Base-by-base conservation (phyloP, 306 rosid genomes). In the Cucurbita ficifolia region DNA sequence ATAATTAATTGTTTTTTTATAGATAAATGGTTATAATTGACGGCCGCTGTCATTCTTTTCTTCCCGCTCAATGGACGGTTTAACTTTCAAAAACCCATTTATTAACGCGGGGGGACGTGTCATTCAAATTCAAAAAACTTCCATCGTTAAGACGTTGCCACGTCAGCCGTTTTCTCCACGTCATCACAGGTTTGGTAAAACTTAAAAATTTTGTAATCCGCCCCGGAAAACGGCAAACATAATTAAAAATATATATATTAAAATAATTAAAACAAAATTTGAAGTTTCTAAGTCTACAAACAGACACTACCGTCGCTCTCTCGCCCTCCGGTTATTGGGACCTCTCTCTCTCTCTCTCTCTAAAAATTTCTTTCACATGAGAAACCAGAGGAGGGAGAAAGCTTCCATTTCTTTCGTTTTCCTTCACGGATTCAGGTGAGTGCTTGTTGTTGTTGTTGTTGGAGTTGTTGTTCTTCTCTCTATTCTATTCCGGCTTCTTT, bases 41-140 rank as follows among this genome's bases (percentile, higher is more conserved):
- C 70, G 70, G 77, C 80, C 81, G 81, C 88, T 72, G 89, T 85
- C 75, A 87, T 90, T 90, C 98, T 29, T 29, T 29, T 29, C 3
- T 90, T 90, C 98, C 97, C 97, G 98, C 98, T 94, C 92, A 80
- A 50, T 67, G 69, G 80, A 77, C 50, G 79, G 76, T 70, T 76
- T 70, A 49, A 74, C 76, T 82, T 86, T 81, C 80, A 77, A 86
- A 67, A 76, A 53, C 46, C 8, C 68, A 51, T 8, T 12, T 67
- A 67, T 21, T 39, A 65, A 40, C 51, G 16, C 11, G 54, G 84
- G 81, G 86, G 33, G 65, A 11, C 68, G 75, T 79, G 83, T 76
- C 71, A 81, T 55, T 78, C 21, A 74, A 55, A 79, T 81, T 90
- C 75, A 70, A 80, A 86, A 54, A 68, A 77, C 76, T 19, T 60